Evolutionary conservation across 495 filamentous ascomycete genomes (phyloP).

Genomic region (Aspergillus biplanus): DNA sequence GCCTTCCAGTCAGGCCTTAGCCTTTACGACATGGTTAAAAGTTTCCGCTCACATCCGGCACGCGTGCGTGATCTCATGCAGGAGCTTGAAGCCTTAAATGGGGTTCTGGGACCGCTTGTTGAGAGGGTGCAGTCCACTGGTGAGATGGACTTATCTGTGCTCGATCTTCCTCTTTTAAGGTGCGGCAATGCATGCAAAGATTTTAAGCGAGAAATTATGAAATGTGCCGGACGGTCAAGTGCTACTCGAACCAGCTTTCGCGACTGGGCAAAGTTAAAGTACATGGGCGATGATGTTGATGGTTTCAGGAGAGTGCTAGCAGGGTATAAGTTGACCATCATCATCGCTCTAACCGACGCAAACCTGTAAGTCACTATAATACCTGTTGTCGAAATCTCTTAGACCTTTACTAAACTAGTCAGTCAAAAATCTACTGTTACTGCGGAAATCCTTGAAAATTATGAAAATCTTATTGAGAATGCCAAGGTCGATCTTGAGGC

Average conservation of each 20-base stretch:
- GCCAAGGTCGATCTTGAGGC: conserved; percentile 43
- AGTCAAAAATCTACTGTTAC: conserved; percentile 35
- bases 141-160: conserved; percentile 20
- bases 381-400: not conserved
- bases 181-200: conserved; percentile 34
- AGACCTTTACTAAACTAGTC: not conserved
- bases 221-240: conserved; percentile 26
- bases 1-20: conserved; percentile 45
- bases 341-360: conserved; percentile 41
- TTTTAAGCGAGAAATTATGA: conserved; percentile 29
- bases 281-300: conserved; percentile 35
- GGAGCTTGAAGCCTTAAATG: conserved; percentile 44
- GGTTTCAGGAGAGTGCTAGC: conserved; percentile 36
- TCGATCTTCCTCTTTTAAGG: conserved; percentile 31
- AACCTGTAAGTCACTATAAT: conserved; percentile 38
- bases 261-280: conserved; percentile 36
- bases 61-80: conserved; percentile 43
- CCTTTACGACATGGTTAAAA: conserved; percentile 44
- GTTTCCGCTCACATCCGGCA: conserved; percentile 42
- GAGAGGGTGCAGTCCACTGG: conserved; percentile 28
- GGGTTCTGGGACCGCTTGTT: conserved; percentile 38
- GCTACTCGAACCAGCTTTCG: conserved; percentile 27
- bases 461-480: conserved; percentile 40
- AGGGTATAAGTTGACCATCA: conserved; percentile 47
- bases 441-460: conserved; percentile 33